Evolutionary conservation across 176 grass and related monocot genomes (phyloP).

Genomic region (Oryza meyeriana): DNA sequence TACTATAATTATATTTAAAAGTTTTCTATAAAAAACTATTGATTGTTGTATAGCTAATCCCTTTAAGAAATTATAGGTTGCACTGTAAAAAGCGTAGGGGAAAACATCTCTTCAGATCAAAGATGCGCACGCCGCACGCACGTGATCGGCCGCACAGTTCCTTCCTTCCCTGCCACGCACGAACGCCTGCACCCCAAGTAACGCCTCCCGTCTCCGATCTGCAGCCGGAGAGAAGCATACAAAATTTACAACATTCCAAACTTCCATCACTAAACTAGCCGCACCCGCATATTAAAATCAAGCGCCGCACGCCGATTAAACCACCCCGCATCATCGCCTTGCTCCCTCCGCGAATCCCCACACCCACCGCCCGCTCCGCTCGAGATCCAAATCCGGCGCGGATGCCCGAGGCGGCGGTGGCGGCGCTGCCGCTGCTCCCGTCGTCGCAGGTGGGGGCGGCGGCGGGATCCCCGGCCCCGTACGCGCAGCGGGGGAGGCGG

Average conservation of each 20-base stretch:
- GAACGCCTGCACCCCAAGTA: neutral
- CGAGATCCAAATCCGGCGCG: conserved; percentile 24
- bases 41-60: too few species aligned
- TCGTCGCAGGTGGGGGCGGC: conserved; percentile 19
- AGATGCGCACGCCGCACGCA: neutral
- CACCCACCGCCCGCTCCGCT: neutral
- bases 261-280: conserved; percentile 21
- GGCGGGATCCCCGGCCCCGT: conserved; percentile 21
- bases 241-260: neutral
- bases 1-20: too few species aligned
- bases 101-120: too few species aligned
- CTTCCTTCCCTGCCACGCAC: conserved; percentile 30
- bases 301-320: conserved; percentile 20
- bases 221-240: neutral
- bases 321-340: neutral
- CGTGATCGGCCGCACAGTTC: neutral
- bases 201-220: conserved; percentile 28
- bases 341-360: conserved; percentile 5
- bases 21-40: too few species aligned
- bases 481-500: conserved; percentile 19
- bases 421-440: neutral
- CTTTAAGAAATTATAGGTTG: too few species aligned
- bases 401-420: conserved; percentile 2
- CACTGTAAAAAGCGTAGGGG: too few species aligned
- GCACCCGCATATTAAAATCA: neutral